Evolutionary conservation across 192 early-diverging fungal species (phyloP).

Genomic region (Gaertneriomyces semiglobifer): DNA sequence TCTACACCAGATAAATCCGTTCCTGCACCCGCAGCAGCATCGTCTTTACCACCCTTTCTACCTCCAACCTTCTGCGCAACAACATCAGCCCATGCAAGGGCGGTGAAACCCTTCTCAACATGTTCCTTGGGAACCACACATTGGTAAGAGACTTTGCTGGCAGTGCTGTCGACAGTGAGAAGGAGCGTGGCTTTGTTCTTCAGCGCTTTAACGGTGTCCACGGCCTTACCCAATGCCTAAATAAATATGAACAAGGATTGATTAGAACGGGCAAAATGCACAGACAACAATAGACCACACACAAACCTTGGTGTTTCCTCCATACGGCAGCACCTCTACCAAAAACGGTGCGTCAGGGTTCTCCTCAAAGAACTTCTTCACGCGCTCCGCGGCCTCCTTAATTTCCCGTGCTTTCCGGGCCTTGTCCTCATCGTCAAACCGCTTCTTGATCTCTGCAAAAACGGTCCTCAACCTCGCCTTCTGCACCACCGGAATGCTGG

Average conservation of each 20-base stretch:
- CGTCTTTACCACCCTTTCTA: slow-evolving; percentile 92
- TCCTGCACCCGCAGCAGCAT: slow-evolving; percentile 88
- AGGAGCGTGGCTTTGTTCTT: slow-evolving; percentile 85
- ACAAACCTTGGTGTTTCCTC: slow-evolving; percentile 71
- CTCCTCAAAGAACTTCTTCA: slow-evolving; percentile 69
- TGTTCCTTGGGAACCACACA: slow-evolving; percentile 78
- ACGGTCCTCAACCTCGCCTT: slow-evolving; percentile 73
- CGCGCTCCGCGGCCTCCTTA: slow-evolving; percentile 75
- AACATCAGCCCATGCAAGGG: slow-evolving; percentile 84
- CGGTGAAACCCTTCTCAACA: slow-evolving; percentile 77
- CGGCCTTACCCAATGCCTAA: slow-evolving; percentile 69
- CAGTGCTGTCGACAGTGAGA: slow-evolving; percentile 67
- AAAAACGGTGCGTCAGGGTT: slow-evolving; percentile 58
- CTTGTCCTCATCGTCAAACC: slow-evolving; percentile 86
- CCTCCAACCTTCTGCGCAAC: slow-evolving; percentile 83
- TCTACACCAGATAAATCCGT: slow-evolving; percentile 59
- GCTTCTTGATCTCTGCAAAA: slow-evolving; percentile 73
- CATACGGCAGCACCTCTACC: slow-evolving; percentile 62
- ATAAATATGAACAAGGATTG: not conserved
- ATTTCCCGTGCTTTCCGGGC: slow-evolving; percentile 75
- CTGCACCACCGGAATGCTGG: slow-evolving; percentile 71
- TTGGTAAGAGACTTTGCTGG: slow-evolving; percentile 70
- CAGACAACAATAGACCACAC: not conserved
- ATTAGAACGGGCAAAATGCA: not conserved
- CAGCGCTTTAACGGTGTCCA: slow-evolving; percentile 73